Evolutionary conservation across 163 green algal genomes (phyloP).

Genomic region (Coccomyxa subellipsoidea): DNA sequence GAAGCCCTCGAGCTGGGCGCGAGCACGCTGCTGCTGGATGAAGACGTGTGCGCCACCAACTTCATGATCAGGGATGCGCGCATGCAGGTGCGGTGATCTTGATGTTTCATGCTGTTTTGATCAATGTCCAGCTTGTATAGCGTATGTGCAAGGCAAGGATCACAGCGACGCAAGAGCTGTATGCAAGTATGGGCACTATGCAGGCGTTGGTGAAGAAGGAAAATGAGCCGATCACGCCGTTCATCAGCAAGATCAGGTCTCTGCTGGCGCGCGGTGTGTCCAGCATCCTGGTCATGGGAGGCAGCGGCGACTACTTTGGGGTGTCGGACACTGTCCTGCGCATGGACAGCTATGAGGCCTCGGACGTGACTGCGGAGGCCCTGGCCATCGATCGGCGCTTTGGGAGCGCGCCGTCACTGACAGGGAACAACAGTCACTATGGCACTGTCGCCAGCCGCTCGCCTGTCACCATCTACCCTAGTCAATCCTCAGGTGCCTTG

Average conservation of each 20-base stretch:
- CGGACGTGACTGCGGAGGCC: conserved; percentile 49
- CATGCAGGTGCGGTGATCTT: conserved; percentile 42
- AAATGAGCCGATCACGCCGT: conserved; percentile 68
- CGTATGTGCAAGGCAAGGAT: neutral
- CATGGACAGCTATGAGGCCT: conserved; percentile 46
- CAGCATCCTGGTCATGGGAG: conserved; percentile 61
- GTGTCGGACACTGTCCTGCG: conserved; percentile 49
- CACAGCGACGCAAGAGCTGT: neutral
- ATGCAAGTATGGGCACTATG: conserved; percentile 15
- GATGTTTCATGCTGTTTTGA: neutral
- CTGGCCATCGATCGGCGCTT: conserved; percentile 30
- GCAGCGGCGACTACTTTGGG: conserved; percentile 64
- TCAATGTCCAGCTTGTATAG: neutral
- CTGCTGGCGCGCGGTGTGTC: conserved; percentile 46
- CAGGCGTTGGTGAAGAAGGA: conserved; percentile 52
- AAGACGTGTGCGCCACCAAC: conserved; percentile 74
- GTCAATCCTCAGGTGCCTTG: neutral
- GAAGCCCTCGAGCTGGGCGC: conserved; percentile 63
- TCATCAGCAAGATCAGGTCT: conserved; percentile 44
- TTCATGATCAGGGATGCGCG: conserved; percentile 67
- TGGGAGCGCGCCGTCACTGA: neutral
- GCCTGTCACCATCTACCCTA: conserved; percentile 3
- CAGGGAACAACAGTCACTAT: neutral
- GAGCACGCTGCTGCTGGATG: conserved; percentile 60
- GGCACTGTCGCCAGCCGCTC: conserved; percentile 19